A percentile compares a stretch with the other conserved stretches of the same genome.
phyloP scores from a whole-genome alignment of 495 filamentous ascomycete species.

The Aspergillus sclerotiicarbonarius region DNA sequence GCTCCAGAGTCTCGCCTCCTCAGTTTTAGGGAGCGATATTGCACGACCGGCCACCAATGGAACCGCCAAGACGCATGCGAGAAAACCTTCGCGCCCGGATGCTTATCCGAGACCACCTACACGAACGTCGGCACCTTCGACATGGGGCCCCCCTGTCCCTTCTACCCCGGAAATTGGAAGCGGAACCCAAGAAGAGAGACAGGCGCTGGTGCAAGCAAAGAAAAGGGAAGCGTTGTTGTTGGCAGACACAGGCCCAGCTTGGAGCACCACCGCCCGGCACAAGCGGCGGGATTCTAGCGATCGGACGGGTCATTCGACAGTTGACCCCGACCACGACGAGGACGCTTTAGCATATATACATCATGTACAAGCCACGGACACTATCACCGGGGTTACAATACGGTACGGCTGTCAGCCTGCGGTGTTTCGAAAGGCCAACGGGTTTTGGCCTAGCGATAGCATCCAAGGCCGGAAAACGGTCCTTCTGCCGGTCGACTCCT shows the following conservation, averaged over 20 bases:
- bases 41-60: slow-evolving; percentile 33
- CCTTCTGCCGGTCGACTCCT: slow-evolving; percentile 85
- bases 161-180: slow-evolving; percentile 45
- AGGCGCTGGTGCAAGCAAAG: slow-evolving; percentile 57
- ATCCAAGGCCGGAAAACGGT: slow-evolving; percentile 80
- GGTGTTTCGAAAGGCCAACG: slow-evolving; percentile 80
- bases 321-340: slow-evolving; percentile 58
- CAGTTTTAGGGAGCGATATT: slow-evolving; percentile 48
- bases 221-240: slow-evolving; percentile 60
- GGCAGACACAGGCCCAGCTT: slow-evolving; percentile 48
- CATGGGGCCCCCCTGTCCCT: slow-evolving; percentile 56
- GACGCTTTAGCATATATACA: slow-evolving; percentile 86
- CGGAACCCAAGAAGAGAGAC: slow-evolving; percentile 56
- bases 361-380: slow-evolving; percentile 76
- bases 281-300: slow-evolving; percentile 63
- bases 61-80: slow-evolving; percentile 28
- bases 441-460: slow-evolving; percentile 89
- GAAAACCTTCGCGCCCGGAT: slow-evolving; percentile 47
- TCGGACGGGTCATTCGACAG: slow-evolving; percentile 29
- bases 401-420: slow-evolving; percentile 81
- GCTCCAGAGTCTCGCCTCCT: slow-evolving; percentile 52
- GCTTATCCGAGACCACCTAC: slow-evolving; percentile 39
- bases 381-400: slow-evolving; percentile 84
- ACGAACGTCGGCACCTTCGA: slow-evolving; percentile 31
- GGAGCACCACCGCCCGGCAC: slow-evolving; percentile 46